Base-by-base conservation (phyloP, 805 yeast genomes). In the Candida silvicultrix region DNA sequence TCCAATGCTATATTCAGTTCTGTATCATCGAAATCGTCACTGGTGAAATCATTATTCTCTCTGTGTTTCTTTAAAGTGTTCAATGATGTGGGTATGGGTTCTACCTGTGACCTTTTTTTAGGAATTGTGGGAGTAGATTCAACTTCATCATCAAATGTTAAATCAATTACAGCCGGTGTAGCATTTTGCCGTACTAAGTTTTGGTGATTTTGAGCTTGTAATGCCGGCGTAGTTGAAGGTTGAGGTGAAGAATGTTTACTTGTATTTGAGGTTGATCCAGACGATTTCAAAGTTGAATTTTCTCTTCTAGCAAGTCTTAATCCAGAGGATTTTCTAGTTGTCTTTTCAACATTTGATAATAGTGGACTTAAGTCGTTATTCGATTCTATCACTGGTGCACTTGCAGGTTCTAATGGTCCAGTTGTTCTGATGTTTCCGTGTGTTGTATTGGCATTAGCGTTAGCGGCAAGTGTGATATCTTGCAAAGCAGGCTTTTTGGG, bases 71-170 rank as follows among this genome's bases (percentile, higher is more conserved):
- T 50, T 2, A 41, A 16, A 1, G 34, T n/a, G 5, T 14, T 34
- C 11, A 8, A 18, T 35, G 46, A 45, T 14, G 45, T 25, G 21
- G 18, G 19, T 14, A 37, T 15, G 4, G 39, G 16, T 11, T 22
- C 22, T 5, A 18, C 8, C 15, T 11, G 32, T 2, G 4, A 14
- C 15, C 32, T 37, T 12, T 21, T 37, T 20, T 14, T n/a, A 14
- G 43, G 40, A 21, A 34, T 16, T 1, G 41, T 40, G 1, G 47
- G 47, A 15, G 45, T 36, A 4, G 10, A 38, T 2, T 45, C 44
- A 4, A 40, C 38, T 4, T 53, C 49, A 9, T 55, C 63, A 18
- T 59, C 65, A 43, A 53, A 56, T 8, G 63, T 59, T 14, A 58
- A 40, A 41, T 62, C 66, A 15, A 57, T 58, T 8, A 60, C 50